These are phyloP conservation scores for Aspergillus cejpii DNA, from an alignment of 2,329 filamentous ascomycete species.

Conservation along the genomic window DNA sequence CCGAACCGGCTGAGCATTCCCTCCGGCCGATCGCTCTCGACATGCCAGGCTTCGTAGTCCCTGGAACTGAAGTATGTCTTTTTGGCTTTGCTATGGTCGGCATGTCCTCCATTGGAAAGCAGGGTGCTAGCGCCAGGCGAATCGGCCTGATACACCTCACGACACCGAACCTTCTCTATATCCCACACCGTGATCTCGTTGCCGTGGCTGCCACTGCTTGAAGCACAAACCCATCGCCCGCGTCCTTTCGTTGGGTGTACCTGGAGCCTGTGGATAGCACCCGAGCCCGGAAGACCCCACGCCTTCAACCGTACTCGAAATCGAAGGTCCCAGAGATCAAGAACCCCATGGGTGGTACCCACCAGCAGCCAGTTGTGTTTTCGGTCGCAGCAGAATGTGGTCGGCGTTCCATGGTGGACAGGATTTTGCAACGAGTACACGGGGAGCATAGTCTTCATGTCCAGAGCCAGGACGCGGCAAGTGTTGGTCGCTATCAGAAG, in stretches of 20 bases:
- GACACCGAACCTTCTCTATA: conserved; percentile 78
- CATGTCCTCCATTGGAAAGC: conserved; percentile 34
- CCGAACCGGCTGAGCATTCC: conserved; percentile 82
- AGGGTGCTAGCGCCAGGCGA: conserved; percentile 18
- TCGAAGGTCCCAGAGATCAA: conserved; percentile 94
- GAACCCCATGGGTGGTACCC: conserved; percentile 84
- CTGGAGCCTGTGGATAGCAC: conserved; percentile 69
- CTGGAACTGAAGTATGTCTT: conserved; percentile 36
- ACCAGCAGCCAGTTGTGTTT: conserved; percentile 85
- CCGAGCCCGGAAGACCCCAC: conserved; percentile 78
- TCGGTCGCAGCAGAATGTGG: conserved; percentile 81
- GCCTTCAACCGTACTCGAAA: conserved; percentile 81
- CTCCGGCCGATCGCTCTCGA: conserved; percentile 83
- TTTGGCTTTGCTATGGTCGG: conserved; percentile 20
- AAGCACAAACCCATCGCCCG: conserved; percentile 78
- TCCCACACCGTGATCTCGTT: conserved; percentile 91
- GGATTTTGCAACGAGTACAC: conserved; percentile 79
- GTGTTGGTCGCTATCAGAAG: conserved; percentile 80
- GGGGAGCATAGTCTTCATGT: conserved; percentile 77
- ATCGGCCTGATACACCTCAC: conserved; percentile 73
- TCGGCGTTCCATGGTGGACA: conserved; percentile 83
- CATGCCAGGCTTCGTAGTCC: conserved; percentile 74
- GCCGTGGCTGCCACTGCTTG: conserved; percentile 76
- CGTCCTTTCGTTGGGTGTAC: conserved; percentile 72
- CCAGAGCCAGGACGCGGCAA: conserved; percentile 74